Evolutionary conservation across 2,329 filamentous ascomycete species (phyloP).

Genomic region (Biscogniauxia sp.): DNA sequence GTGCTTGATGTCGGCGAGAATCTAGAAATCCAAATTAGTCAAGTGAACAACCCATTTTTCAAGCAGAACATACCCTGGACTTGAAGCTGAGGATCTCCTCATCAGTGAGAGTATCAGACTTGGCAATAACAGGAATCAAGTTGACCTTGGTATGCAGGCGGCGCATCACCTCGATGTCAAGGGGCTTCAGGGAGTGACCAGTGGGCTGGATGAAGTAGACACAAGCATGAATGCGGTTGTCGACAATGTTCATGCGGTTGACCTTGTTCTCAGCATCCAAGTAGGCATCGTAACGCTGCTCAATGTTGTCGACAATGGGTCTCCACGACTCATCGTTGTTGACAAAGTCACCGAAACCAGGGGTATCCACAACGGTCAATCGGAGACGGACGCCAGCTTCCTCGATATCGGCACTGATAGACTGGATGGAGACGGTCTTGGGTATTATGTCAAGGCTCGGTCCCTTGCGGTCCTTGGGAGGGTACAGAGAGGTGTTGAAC

Average conservation of each 20-base stretch:
- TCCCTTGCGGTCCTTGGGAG: constrained; percentile 96
- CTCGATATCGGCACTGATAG: constrained; percentile 94
- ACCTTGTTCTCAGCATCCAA: constrained; percentile 99
- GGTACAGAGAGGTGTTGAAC: constrained; percentile 99
- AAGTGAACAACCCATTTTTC: not conserved
- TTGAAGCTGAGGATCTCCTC: constrained; percentile 96
- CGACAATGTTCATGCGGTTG: constrained; percentile 99
- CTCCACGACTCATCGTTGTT: constrained; percentile 99
- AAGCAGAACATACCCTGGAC: constrained; percentile 70
- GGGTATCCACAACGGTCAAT: constrained; percentile 94
- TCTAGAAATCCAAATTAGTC: constrained; percentile 52
- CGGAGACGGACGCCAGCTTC: constrained; percentile 97
- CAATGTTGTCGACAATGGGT: constrained; percentile 98
- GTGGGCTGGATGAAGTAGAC: constrained; percentile 99
- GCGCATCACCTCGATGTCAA: constrained; percentile 99
- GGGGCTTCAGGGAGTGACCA: constrained; percentile 94
- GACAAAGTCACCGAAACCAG: constrained; percentile 97
- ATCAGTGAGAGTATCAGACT: constrained; percentile 95
- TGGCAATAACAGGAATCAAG: constrained; percentile 97
- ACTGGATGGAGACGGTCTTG: constrained; percentile 95
- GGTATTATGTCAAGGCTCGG: constrained; percentile 97
- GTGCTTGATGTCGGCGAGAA: constrained; percentile 93
- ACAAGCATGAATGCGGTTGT: constrained; percentile 98
- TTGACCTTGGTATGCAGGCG: constrained; percentile 99
- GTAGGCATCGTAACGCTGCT: constrained; percentile 98